Evolutionary conservation across 139 green algal species (phyloP).

Genomic region (Haematococcus sp.): DNA sequence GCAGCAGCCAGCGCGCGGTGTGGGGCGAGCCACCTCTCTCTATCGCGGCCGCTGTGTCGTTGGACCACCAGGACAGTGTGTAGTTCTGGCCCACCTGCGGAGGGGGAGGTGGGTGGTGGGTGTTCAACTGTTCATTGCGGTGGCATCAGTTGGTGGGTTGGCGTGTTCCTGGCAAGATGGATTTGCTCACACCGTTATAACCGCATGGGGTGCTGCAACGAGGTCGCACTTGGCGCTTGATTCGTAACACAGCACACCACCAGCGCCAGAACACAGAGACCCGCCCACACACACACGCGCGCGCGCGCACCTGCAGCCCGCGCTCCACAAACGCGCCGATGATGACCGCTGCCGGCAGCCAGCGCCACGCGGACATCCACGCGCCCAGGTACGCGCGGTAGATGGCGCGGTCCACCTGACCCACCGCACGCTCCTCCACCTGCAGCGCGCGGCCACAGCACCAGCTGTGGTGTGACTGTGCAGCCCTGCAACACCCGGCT

Average conservation of each 20-base stretch:
- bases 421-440: slow-evolving; percentile 69
- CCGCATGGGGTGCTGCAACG: too few relatives aligned
- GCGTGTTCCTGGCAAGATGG: too few relatives aligned
- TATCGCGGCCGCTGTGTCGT: slow-evolving; percentile 19
- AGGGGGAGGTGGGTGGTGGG: background rate
- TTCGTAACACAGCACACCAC: too few relatives aligned
- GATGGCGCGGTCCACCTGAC: slow-evolving; percentile 62
- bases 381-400: slow-evolving; percentile 76
- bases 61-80: slow-evolving; percentile 67
- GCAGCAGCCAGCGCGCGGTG: slow-evolving; percentile 47
- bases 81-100: slow-evolving; percentile 73
- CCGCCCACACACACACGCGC: too few relatives aligned
- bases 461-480: background rate
- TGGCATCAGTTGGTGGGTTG: too few relatives aligned
- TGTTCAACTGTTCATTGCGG: too few relatives aligned
- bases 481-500: background rate
- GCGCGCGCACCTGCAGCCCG: slow-evolving; percentile 40
- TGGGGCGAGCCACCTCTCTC: background rate
- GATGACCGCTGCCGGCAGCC: slow-evolving; percentile 57
- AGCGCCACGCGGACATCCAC: slow-evolving; percentile 57
- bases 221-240: too few relatives aligned
- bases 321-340: slow-evolving; percentile 37
- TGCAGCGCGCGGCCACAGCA: slow-evolving; percentile 8
- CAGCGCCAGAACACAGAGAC: too few relatives aligned
- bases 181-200: too few relatives aligned